phyloP scores from a whole-genome alignment of 2,329 filamentous ascomycete genomes.

The Xylariaceae sp. region DNA sequence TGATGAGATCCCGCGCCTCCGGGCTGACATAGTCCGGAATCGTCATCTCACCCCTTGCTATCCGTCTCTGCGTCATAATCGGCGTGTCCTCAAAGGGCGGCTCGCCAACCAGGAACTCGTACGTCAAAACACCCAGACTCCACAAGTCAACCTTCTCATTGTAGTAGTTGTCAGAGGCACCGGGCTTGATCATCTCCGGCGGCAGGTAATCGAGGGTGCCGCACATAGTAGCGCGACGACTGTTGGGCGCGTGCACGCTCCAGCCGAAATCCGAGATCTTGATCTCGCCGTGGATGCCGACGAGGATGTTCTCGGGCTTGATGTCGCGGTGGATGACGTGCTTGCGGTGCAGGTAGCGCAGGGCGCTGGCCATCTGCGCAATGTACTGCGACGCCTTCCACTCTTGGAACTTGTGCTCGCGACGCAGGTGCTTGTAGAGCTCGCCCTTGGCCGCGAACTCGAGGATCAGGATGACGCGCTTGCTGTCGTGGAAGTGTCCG shows the following conservation, averaged over 20 bases:
- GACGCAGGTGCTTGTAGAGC: conserved; percentile 79
- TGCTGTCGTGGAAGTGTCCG: conserved; percentile 84
- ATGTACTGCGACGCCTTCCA: conserved; percentile 84
- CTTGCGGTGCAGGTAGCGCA: conserved; percentile 91
- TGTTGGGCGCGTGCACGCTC: conserved; percentile 96
- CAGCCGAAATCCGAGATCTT: conserved; percentile 98
- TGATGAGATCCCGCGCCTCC: conserved; percentile 89
- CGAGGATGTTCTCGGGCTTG: conserved; percentile 94
- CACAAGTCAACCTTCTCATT: conserved; percentile 94
- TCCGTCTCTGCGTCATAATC: conserved; percentile 88
- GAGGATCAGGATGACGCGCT: conserved; percentile 80
- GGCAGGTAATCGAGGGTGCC: conserved; percentile 96
- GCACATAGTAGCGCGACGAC: conserved; percentile 89
- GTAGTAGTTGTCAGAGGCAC: conserved; percentile 79
- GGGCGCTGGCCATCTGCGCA: conserved; percentile 82
- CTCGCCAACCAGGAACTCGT: conserved; percentile 93
- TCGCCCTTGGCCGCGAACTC: conserved; percentile 84
- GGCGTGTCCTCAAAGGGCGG: conserved; percentile 95
- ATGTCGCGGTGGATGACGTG: conserved; percentile 97
- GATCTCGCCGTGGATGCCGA: conserved; percentile 95
- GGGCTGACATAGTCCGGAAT: conserved; percentile 85
- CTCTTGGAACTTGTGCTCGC: conserved; percentile 74
- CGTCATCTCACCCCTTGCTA: conserved; percentile 84
- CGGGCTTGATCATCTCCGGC: conserved; percentile 91
- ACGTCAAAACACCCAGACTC: conserved; percentile 90